Evolutionary conservation across 2,329 filamentous ascomycete species (phyloP), one percentile per base, ranked within the genome.

Genomic region (Ceratocystis alfenasii): DNA sequence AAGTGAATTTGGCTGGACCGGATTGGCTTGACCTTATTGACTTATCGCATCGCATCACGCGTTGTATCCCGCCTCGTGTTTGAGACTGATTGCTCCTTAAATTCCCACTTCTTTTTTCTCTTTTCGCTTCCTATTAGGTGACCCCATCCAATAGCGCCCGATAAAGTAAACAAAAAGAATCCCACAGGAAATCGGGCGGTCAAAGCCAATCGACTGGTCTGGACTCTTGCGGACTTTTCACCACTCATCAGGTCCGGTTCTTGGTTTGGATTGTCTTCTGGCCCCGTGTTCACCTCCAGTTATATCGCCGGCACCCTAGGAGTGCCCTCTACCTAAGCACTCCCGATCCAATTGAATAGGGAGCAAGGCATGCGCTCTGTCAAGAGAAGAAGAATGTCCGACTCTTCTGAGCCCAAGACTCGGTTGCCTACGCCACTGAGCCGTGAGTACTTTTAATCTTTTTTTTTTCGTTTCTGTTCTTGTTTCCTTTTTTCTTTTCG

Each of bases 51-150:
- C 48, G 48, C 5, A 25, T 53, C 48, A 36, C 25, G 48, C n/a
- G 45, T 53, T n/a, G 48, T 28, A 25, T 30, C 17, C 33, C 33
- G 33, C 33, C 33, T 36, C 33, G 33, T 59, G 53, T 59, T 60
- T 60, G 28, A 53, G 48, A 53, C 20, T 53, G 20, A 53, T 53
- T 53, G 48, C 48, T 53, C 48, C 48, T 53, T 28, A 12, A 53
- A 36, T 36, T 53, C 15, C 48, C 48, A 53, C 55, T 20, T 60
- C 55, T 60, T 36, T 60, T 60, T 60, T 60, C 33, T 36, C 7
- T 60, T 8, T 25, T 60, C 33, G 33, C 77, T 76, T 41, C 75
- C 71, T 48, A 75, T 65, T 36, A 55, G 33, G 33, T 36, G 33
- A 36, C 33, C 33, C 10, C 33, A 65, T 20, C 22, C 48, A 53